A percentile compares a stretch with the other conserved stretches of the same genome.
Evolutionary conservation across 1,139 yeast species (phyloP).

Genomic region (Nakaseomyces kungkrabaensis): DNA sequence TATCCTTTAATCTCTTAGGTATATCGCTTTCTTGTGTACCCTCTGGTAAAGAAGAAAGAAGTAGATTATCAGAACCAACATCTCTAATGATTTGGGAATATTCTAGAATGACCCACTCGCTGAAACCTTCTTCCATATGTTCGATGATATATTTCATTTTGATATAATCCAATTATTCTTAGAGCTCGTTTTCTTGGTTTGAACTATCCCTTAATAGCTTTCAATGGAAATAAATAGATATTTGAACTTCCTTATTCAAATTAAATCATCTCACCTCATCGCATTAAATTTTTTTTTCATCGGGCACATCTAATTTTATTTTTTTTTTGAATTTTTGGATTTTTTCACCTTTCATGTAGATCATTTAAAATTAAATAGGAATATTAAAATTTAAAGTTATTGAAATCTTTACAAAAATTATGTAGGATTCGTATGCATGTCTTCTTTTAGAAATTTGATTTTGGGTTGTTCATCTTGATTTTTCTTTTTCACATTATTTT

Average conservation of each 20-base stretch:
- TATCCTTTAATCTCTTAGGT: slow-evolving; percentile 48
- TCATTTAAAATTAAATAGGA: too few relatives aligned
- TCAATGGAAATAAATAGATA: too few relatives aligned
- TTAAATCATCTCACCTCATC: background rate
- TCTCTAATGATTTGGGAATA: slow-evolving; percentile 75
- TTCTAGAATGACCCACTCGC: slow-evolving; percentile 90
- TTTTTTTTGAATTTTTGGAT: background rate
- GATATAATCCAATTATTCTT: background rate
- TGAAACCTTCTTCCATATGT: slow-evolving; percentile 95
- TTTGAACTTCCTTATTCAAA: too few relatives aligned
- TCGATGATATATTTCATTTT: slow-evolving; percentile 83
- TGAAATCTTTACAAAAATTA: background rate
- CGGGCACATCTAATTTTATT: background rate
- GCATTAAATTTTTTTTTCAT: background rate
- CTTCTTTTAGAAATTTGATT: background rate
- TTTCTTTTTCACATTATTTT: background rate
- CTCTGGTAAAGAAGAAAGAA: slow-evolving; percentile 67
- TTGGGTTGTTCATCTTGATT: background rate
- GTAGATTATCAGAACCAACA: slow-evolving; percentile 65
- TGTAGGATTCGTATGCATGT: background rate
- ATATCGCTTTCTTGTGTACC: slow-evolving; percentile 53
- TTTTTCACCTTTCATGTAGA: background rate
- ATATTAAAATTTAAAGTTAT: too few relatives aligned
- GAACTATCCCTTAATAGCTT: too few relatives aligned
- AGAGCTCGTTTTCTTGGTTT: background rate